Conservation (phyloP, 495 filamentous ascomycete genomes). For the Lasiosphaeria miniovina region DNA sequence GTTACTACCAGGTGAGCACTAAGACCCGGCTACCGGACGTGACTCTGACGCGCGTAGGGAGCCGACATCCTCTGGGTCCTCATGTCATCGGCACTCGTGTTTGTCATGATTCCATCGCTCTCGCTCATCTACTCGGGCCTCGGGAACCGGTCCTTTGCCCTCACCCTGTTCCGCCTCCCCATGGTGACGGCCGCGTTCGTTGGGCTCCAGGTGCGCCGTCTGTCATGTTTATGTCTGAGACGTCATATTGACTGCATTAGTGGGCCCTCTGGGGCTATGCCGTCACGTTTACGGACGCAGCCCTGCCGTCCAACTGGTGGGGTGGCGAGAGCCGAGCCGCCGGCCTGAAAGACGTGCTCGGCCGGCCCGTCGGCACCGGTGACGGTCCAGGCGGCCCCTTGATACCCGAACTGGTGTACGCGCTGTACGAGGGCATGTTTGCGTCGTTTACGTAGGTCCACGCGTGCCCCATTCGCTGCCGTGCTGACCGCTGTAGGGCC, state of each 20-base stretch:
- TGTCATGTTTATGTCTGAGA: neutral
- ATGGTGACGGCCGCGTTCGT: constrained; percentile 17
- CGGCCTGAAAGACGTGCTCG: constrained; percentile 10
- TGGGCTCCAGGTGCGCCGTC: constrained; percentile 15
- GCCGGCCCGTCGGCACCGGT: constrained; percentile 9
- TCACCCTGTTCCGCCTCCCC: constrained; percentile 19
- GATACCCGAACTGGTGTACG: constrained; percentile 19
- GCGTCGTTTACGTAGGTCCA: constrained; percentile 17
- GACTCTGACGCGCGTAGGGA: constrained; percentile 1
- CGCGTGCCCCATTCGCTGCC: neutral
- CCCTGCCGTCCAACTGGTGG: constrained; percentile 14
- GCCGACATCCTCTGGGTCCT: constrained; percentile 19
- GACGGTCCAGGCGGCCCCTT: constrained; percentile 8
- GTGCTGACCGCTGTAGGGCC: constrained; percentile 7
- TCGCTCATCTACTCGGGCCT: constrained; percentile 21
- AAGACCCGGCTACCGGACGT: neutral
- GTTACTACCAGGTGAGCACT: constrained; percentile 9
- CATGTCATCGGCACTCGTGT: constrained; percentile 16
- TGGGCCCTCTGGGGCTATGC: constrained; percentile 19
- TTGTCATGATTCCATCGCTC: constrained; percentile 19
- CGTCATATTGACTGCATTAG: neutral
- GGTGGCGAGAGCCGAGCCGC: constrained; percentile 15
- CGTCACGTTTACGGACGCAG: constrained; percentile 15
- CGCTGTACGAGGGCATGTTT: constrained; percentile 22
- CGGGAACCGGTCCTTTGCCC: constrained; percentile 18